These are phyloP conservation scores for Colletotrichum cuscutae DNA, from an alignment of 2,329 filamentous ascomycete genomes.

Conservation along the genomic window DNA sequence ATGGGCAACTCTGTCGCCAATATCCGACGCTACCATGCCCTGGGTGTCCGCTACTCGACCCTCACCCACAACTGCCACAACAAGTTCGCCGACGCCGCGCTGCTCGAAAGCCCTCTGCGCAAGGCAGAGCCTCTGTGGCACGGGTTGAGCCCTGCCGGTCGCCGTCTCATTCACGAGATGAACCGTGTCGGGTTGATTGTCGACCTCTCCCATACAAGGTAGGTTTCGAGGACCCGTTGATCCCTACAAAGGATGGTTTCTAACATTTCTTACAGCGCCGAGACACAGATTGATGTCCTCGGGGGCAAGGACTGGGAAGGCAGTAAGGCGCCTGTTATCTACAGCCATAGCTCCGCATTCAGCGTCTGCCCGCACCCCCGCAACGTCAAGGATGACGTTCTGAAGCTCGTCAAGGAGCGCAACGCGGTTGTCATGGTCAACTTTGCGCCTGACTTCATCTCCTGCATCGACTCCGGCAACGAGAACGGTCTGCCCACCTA, in stretches of 20 bases:
- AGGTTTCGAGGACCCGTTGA: neutral
- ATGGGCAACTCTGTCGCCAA: conserved; percentile 87
- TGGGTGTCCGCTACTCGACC: conserved; percentile 89
- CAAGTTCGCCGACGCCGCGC: conserved; percentile 84
- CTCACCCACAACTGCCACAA: conserved; percentile 96
- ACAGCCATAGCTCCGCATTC: conserved; percentile 86
- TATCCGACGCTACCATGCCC: conserved; percentile 77
- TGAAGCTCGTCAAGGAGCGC: conserved; percentile 78
- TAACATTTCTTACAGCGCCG: conserved; percentile 60
- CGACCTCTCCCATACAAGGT: conserved; percentile 79
- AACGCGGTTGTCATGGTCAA: conserved; percentile 91
- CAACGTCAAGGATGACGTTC: conserved; percentile 87
- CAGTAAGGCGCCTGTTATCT: conserved; percentile 85
- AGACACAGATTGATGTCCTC: conserved; percentile 88
- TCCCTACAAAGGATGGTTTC: neutral
- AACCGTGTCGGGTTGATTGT: conserved; percentile 96
- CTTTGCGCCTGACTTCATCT: conserved; percentile 85
- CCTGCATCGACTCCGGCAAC: conserved; percentile 71
- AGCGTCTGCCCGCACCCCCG: conserved; percentile 86
- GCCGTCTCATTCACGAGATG: conserved; percentile 83
- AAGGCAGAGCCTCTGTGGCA: conserved; percentile 70
- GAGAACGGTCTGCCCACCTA: conserved; percentile 74
- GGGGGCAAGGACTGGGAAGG: conserved; percentile 74
- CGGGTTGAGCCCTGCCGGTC: conserved; percentile 79
- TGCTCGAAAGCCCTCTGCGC: conserved; percentile 64